Base-by-base conservation (phyloP, 139 green algal species). In the Medakamo hakoo region DNA sequence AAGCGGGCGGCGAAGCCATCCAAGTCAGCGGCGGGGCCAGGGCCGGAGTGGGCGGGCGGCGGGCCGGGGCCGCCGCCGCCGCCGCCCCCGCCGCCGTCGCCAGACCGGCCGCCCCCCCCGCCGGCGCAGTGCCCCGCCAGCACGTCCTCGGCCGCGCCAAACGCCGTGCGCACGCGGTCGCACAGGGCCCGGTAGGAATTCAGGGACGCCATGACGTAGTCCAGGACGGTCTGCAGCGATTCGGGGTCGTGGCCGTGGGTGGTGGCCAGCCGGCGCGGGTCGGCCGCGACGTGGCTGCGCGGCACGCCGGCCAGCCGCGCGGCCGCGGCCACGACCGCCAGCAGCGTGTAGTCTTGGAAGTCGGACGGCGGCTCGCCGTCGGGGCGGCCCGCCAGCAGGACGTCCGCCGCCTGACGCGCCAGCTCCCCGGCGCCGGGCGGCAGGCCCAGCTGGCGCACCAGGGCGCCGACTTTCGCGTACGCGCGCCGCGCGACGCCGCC, bases 341-440 rank as follows among this genome's bases (percentile, higher is more conserved):
- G 76, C 59, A 93, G 66, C 3, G 82, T 89, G 75, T 93, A 91
- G 69, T 91, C 84, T 71, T 83, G 80, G 78, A 93, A 93, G 69
- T 91, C 84, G 30, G 65, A 81, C 56, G 84, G 75, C 1, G 76
- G 66, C 71, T 91, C 84, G 1, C 70, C 60, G 30, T 82, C 68
- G 14, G 68, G 65, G 9, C 86, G 72, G 81, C 89, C 88, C 68
- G 90, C 84, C 52, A 93, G 67, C 65, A 93, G 73, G 56, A 93
- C 86, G 75, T 91, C 73, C 1, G 84, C 84, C 18, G 81, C 79
- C 76, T 88, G 78, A 32, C 4, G 74, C 2, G 71, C 80, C 64
- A 88, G 75, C 67, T 88, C 81, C 9, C 66, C 63, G 4, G 83
- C 71, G 25, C 55, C 63, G 62, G 31, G 9, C 22, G 57, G 59